These are phyloP conservation scores for Filobasidium wieringae DNA, from an alignment of 768 basidiomycete species.

Conservation along the genomic window DNA sequence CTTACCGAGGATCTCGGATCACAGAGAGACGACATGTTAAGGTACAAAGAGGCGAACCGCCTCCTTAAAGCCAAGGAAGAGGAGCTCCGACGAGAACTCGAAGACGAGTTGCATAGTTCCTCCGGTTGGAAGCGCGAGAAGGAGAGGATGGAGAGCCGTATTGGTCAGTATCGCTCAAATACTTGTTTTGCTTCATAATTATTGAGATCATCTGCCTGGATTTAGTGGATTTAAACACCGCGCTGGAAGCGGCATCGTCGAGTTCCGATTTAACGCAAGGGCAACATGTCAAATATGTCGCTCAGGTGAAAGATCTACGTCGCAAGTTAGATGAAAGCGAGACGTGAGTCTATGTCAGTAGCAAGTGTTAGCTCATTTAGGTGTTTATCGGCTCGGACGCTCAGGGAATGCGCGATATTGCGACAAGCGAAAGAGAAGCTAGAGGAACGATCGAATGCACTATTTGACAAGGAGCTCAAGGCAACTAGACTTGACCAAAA, in stretches of 20 bases:
- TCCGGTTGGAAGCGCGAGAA: slow-evolving; percentile 8
- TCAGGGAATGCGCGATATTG: slow-evolving; percentile 8
- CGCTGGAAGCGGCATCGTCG: slow-evolving; percentile 8
- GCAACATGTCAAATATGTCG: slow-evolving; percentile 9
- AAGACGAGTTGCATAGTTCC: slow-evolving; percentile 23
- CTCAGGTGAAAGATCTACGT: slow-evolving; percentile 8
- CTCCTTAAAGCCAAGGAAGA: slow-evolving; percentile 14
- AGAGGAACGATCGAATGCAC: slow-evolving; percentile 9
- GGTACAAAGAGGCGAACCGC: slow-evolving; percentile 10
- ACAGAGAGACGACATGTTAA: slow-evolving; percentile 7
- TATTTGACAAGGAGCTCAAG: slow-evolving; percentile 11
- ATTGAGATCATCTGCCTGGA: background rate
- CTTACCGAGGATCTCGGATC: slow-evolving; percentile 56
- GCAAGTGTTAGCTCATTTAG: background rate
- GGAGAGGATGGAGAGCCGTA: slow-evolving; percentile 10
- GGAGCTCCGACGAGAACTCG: slow-evolving; percentile 28
- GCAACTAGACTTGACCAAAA: slow-evolving; percentile 38
- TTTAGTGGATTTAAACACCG: slow-evolving; percentile 7
- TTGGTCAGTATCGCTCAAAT: slow-evolving; percentile 1
- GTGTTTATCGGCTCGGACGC: background rate
- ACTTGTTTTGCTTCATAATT: background rate
- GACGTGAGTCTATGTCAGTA: background rate
- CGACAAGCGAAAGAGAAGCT: slow-evolving; percentile 11
- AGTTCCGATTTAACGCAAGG: slow-evolving; percentile 6
- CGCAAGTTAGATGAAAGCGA: slow-evolving; percentile 10